Conservation (phyloP, 768 basidiomycete genomes). For the Mrakia frigida region DNA sequence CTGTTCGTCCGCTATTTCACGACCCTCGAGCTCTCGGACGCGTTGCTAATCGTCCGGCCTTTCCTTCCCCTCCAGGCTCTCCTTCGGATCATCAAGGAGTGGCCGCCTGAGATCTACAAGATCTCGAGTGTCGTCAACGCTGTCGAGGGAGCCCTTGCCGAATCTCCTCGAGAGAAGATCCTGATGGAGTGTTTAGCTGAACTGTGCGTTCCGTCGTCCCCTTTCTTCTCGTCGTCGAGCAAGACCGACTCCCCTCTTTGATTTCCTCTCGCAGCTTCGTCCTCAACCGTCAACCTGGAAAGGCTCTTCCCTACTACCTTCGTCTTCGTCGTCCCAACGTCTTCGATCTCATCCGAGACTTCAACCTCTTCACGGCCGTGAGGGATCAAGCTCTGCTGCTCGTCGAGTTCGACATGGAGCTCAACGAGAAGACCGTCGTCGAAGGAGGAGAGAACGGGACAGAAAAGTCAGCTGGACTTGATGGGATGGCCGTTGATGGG, state of each 20-base stretch:
- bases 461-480: slow-evolving; percentile 12
- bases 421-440: slow-evolving; percentile 45
- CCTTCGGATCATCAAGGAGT: slow-evolving; percentile 69
- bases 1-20: slow-evolving; percentile 30
- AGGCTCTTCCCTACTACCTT: slow-evolving; percentile 85
- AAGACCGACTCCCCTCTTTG: not conserved
- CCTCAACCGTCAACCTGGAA: slow-evolving; percentile 83
- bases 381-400: slow-evolving; percentile 87
- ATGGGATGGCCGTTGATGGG: not conserved
- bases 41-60: not conserved
- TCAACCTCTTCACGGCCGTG: slow-evolving; percentile 91
- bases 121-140: slow-evolving; percentile 81
- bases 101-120: slow-evolving; percentile 90
- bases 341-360: slow-evolving; percentile 86
- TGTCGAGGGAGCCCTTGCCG: slow-evolving; percentile 64
- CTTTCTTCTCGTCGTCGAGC: not conserved
- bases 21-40: not conserved
- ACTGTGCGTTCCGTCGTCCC: slow-evolving; percentile 52
- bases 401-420: slow-evolving; percentile 89
- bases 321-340: slow-evolving; percentile 80
- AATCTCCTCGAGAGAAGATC: slow-evolving; percentile 42
- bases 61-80: slow-evolving; percentile 53
- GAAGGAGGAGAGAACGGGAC: slow-evolving; percentile 22
- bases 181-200: slow-evolving; percentile 96
- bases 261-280: slow-evolving; percentile 56